Conservation (phyloP, 2,329 filamentous ascomycete species). For the Colletotrichum limetticola region DNA sequence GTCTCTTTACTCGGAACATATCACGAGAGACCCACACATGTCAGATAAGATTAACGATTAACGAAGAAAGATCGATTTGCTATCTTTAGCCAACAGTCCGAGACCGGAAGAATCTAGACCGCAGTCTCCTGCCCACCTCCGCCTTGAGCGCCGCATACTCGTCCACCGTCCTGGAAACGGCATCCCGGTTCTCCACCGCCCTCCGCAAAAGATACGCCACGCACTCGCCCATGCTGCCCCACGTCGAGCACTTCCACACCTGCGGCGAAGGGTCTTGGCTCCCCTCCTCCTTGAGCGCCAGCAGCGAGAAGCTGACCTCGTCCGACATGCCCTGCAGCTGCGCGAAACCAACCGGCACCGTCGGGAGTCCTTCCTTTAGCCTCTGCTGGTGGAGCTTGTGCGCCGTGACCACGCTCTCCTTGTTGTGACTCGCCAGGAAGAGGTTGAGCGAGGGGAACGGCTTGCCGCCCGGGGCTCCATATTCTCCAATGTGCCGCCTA, state of each 20-base stretch:
- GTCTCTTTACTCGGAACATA: not conserved
- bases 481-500: conserved; percentile 66
- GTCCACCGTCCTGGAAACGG: conserved; percentile 44
- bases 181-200: conserved; percentile 45
- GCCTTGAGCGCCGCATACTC: conserved; percentile 44
- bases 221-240: conserved; percentile 43
- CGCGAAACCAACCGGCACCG: conserved; percentile 51
- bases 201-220: conserved; percentile 41
- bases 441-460: conserved; percentile 69
- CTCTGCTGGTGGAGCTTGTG: conserved; percentile 68
- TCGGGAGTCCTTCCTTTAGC: conserved; percentile 55
- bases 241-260: conserved; percentile 43
- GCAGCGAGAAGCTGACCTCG: conserved; percentile 79
- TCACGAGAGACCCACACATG: not conserved
- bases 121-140: conserved; percentile 45
- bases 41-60: conserved; percentile 14
- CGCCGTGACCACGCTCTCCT: conserved; percentile 57
- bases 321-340: conserved; percentile 80
- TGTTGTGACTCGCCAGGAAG: conserved; percentile 89
- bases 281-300: conserved; percentile 37
- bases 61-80: not conserved
- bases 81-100: conserved; percentile 8
- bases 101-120: conserved; percentile 10
- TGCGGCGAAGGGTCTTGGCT: conserved; percentile 25
- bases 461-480: conserved; percentile 40